These are phyloP conservation scores for Salvia splendens DNA, from an alignment of 257 asterid species.

Conservation along the genomic window DNA sequence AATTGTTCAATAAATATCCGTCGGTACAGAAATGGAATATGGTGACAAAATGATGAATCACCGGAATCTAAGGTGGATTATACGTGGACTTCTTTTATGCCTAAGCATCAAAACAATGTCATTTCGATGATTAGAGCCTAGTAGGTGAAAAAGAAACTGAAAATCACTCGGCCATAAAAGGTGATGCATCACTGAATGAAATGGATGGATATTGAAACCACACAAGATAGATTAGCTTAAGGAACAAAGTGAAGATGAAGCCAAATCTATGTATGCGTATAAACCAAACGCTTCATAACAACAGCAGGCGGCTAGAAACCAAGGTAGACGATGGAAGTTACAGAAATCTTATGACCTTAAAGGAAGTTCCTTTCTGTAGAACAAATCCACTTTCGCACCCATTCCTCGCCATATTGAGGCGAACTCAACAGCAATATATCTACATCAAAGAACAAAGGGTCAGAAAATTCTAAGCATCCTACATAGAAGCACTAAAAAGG, in stretches of 20 bases:
- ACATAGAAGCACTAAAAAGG: conserved; percentile 15
- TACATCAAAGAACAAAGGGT: conserved; percentile 30
- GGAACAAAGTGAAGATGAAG: not conserved
- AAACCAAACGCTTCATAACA: conserved; percentile 13
- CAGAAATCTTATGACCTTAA: conserved; percentile 56
- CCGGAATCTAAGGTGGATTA: too few species aligned
- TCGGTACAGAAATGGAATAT: too few species aligned
- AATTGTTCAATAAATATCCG: too few species aligned
- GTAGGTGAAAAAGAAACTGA: too few species aligned
- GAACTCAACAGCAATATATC: conserved; percentile 99
- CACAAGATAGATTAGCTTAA: not conserved
- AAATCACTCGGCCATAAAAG: not conserved
- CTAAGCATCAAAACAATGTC: too few species aligned
- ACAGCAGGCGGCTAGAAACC: conserved; percentile 11
- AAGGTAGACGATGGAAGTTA: conserved; percentile 18
- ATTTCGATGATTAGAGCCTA: too few species aligned
- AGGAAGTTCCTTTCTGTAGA: conserved; percentile 93
- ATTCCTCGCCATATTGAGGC: conserved; percentile 99
- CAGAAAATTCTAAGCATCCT: conserved; percentile 27
- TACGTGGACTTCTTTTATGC: too few species aligned
- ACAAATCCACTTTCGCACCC: conserved; percentile 85
- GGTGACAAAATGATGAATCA: too few species aligned
- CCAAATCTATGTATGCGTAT: not conserved
- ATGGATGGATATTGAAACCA: not conserved
- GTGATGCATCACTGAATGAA: not conserved